Evolutionary conservation across 768 basidiomycete species (phyloP), one percentile per base, ranked within the genome.

Genomic region (Trametes villosa): DNA sequence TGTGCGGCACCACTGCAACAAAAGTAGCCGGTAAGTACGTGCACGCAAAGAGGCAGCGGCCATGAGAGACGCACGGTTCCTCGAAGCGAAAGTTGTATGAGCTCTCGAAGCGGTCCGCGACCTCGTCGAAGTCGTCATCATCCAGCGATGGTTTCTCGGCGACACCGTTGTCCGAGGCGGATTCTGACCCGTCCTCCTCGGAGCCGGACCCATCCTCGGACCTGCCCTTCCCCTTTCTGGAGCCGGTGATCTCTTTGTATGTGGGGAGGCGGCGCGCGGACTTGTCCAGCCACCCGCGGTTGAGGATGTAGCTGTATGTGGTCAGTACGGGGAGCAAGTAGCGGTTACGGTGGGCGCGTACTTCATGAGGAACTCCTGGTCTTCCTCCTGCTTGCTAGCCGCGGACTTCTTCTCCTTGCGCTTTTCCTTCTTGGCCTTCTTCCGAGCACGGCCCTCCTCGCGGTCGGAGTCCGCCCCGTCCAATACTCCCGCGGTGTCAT

Each of bases 31-130:
- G 15, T 44, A 26, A 42, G 31, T 3, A 2, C 8, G 9, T 18
- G 18, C 22, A 31, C 13, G 17, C 41, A 42, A 5, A n/a, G 34
- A 11, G 17, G 18, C 30, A 60, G 31, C 22, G 22, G 22, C 50
- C 12, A 41, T 11, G 13, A 8, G 18, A 29, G 26, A 86, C 94
- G 68, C 68, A 94, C 86, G 92, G 91, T 74, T 99, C 96, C 73
- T 99, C 96, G 72, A 94, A 99, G 53, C 97, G 87, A 77, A 97
- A 97, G 74, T 98, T 98, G 77, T 98, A 99, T 17, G 91, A 91
- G n/a, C 85, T 86, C 76, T 99, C 97, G 65, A 98, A 99, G 44
- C 85, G 85, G 29, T 97, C 96, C 6, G 87, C 91, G 63, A 92
- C 86, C 44, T 96, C 93, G 54, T 97, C 94, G 67, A 97, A 97